Base-by-base conservation (phyloP, 1,284 basidiomycete genomes). In the Sanghuangporus weigelae region DNA sequence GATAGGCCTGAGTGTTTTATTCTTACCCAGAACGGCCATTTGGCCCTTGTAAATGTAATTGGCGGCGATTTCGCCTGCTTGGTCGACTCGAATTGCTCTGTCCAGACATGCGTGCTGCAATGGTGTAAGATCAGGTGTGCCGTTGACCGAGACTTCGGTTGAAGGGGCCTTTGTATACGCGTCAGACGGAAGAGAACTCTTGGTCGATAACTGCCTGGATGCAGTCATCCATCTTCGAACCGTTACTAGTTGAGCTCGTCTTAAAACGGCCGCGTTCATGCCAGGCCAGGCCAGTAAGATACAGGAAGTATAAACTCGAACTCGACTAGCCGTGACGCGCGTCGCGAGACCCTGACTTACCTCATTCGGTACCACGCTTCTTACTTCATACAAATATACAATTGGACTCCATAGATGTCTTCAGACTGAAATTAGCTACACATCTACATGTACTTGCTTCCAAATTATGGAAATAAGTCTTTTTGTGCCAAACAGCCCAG, bases 41-140 rank as follows among this genome's bases (percentile, higher is more conserved):
- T 96, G 95, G 1, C 95, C 95, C 69, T 82, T 79, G 76, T 96
- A 97, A 58, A 97, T 97, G 78, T 86, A 95, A 76, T 96, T 96
- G 14, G 95, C 95, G 1, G 94, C 95, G 35, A 96, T 79, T 75
- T 97, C 95, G 3, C 95, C 95, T 0, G 94, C 95, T 68, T 96
- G 94, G 75, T 97, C 93, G 11, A 97, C 90, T 14, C 95, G 83
- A 42, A 97, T 77, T 5, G 88, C 89, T 58, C 75, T 78, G 66
- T 89, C 83, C 54, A 93, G 74, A 12, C 61, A 56, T 26, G 46
- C 49, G 12, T 56, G 44, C 42, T 62, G 61, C 36, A 46, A 21
- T 19, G 53, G 31, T 35, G 44, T 66, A 14, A 63, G 57, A 39
- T 21, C 44, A 19, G 54, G 48, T 19, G 55, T 61, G 35, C 50